phyloP scores from a whole-genome alignment of 2,329 filamentous ascomycete species.

The Xylariaceae sp. region DNA sequence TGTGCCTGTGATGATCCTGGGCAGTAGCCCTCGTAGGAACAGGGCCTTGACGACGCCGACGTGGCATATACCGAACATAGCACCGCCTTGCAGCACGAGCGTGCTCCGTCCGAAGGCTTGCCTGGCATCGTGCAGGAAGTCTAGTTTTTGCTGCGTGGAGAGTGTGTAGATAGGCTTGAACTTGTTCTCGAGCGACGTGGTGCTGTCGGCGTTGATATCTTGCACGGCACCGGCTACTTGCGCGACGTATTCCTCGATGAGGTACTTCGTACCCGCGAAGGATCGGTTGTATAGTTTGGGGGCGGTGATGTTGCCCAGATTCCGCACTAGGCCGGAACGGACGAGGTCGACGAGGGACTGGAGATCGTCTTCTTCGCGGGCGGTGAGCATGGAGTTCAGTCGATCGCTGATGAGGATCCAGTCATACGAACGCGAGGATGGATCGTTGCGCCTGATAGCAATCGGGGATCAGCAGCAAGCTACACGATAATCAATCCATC shows the following conservation, averaged over 20 bases:
- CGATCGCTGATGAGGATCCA: conserved; percentile 78
- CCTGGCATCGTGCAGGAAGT: conserved; percentile 80
- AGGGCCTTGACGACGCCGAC: conserved; percentile 86
- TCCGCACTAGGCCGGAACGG: conserved; percentile 73
- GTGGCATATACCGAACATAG: conserved; percentile 88
- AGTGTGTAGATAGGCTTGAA: conserved; percentile 37
- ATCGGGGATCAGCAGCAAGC: conserved; percentile 10
- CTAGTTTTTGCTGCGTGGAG: conserved; percentile 73
- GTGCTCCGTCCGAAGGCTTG: conserved; percentile 85
- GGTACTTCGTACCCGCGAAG: conserved; percentile 81
- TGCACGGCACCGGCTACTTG: conserved; percentile 78
- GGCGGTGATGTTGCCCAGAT: conserved; percentile 85
- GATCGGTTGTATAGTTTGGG: conserved; percentile 78
- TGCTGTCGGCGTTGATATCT: conserved; percentile 57
- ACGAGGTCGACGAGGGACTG: conserved; percentile 73
- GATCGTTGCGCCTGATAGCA: conserved; percentile 70
- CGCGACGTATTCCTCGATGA: conserved; percentile 88
- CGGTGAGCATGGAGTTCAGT: conserved; percentile 64
- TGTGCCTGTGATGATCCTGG: conserved; percentile 86
- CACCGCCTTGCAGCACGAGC: conserved; percentile 81
- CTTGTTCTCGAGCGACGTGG: conserved; percentile 22
- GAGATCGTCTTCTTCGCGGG: conserved; percentile 67
- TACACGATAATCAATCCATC: not conserved
- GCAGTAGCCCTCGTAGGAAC: conserved; percentile 73
- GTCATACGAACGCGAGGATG: conserved; percentile 77